These are phyloP conservation scores for Pulveroboletus sp. DNA, from an alignment of 768 basidiomycete genomes.

Conservation along the genomic window DNA sequence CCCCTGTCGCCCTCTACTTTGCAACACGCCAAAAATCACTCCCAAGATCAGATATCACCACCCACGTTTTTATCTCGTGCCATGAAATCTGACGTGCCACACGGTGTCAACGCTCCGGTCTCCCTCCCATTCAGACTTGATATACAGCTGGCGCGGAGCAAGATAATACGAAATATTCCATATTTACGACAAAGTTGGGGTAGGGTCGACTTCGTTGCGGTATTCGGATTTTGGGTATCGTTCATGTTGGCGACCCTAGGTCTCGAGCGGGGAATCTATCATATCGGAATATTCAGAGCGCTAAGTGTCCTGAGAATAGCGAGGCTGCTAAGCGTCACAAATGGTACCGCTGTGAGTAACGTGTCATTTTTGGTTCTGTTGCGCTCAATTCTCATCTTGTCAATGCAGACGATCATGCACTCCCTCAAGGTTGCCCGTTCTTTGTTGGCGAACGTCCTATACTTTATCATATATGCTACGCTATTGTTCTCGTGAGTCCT, in stretches of 20 bases:
- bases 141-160: constrained; percentile 49
- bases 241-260: constrained; percentile 70
- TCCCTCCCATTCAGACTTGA: constrained; percentile 59
- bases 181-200: constrained; percentile 93
- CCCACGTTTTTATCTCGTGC: constrained; percentile 49
- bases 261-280: constrained; percentile 58
- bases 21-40: constrained; percentile 3
- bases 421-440: constrained; percentile 89
- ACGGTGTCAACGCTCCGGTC: constrained; percentile 37
- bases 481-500: constrained; percentile 72
- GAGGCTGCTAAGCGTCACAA: constrained; percentile 79
- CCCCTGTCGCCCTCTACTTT: background rate
- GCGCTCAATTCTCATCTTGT: constrained; percentile 7
- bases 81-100: constrained; percentile 37
- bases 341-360: constrained; percentile 78
- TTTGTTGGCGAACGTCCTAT: constrained; percentile 82
- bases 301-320: constrained; percentile 81
- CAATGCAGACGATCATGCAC: constrained; percentile 72
- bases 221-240: constrained; percentile 81
- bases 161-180: constrained; percentile 66
- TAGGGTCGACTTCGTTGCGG: constrained; percentile 82
- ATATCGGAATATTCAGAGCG: constrained; percentile 86
- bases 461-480: constrained; percentile 90
- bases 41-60: constrained; percentile 39
- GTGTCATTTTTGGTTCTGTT: background rate